Percentiles rank a stretch among this genome's conserved stretches.
Conservation (phyloP, 306 rosid species). For the Coriaria nepalensis region DNA sequence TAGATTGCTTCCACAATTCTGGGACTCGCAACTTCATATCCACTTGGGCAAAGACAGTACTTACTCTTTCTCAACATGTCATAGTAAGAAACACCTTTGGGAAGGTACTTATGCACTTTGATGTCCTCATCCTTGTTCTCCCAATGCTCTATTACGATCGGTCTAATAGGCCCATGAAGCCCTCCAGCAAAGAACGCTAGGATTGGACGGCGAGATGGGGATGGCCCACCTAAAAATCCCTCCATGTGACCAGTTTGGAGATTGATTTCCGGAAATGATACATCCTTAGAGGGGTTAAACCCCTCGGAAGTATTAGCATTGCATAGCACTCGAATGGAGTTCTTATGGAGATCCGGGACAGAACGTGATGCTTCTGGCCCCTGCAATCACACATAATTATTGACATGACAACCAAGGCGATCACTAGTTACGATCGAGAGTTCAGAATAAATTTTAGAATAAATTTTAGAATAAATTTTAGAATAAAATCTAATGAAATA, state of each 20-base stretch:
- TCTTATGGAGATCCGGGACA: slow-evolving; percentile 29
- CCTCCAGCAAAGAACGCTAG: slow-evolving; percentile 89
- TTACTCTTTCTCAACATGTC: slow-evolving; percentile 64
- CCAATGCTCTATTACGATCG: slow-evolving; percentile 60
- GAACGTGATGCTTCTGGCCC: slow-evolving; percentile 59
- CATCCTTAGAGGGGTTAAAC: slow-evolving; percentile 67
- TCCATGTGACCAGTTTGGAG: slow-evolving; percentile 44
- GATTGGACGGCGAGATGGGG: slow-evolving; percentile 42
- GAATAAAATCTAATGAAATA: too few species aligned
- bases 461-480: too few species aligned
- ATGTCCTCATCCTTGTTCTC: slow-evolving; percentile 61
- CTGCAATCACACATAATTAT: slow-evolving; percentile 17
- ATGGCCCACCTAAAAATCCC: slow-evolving; percentile 52
- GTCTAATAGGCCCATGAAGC: slow-evolving; percentile 62
- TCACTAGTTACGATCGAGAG: too few species aligned
- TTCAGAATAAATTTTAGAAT: too few species aligned
- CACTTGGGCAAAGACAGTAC: slow-evolving; percentile 84
- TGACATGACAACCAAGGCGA: too few species aligned
- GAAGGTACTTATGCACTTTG: slow-evolving; percentile 53
- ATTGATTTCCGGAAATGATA: slow-evolving; percentile 73
- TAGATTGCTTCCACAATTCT: slow-evolving; percentile 85
- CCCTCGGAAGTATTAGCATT: slow-evolving; percentile 85
- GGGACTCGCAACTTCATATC: slow-evolving; percentile 86
- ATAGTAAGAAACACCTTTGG: slow-evolving; percentile 52
- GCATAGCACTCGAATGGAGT: slow-evolving; percentile 62